A percentile compares a stretch with the other conserved stretches of the same genome.
phyloP scores from a whole-genome alignment of 1,284 basidiomycete genomes.

The Ganoderma multipileum region DNA sequence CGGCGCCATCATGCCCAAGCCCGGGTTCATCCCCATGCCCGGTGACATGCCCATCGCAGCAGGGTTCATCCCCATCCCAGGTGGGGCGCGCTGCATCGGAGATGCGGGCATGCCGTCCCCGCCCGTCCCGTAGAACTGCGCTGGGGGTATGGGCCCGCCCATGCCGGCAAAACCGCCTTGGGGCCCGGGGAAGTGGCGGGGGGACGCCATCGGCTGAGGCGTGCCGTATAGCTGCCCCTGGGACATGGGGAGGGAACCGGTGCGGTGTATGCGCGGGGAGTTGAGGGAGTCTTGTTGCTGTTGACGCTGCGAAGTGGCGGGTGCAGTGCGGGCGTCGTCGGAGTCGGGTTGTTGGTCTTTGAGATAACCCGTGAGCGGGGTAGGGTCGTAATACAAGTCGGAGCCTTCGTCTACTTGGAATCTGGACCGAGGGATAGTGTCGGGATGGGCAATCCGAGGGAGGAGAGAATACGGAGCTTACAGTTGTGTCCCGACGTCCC shows the following conservation, averaged over 20 bases:
- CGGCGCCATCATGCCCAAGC: conserved; percentile 30
- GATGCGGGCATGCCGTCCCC: conserved; percentile 36
- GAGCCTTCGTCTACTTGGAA: conserved; percentile 65
- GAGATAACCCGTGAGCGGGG: conserved; percentile 48
- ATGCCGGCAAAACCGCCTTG: conserved; percentile 33
- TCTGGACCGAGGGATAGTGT: too few species aligned
- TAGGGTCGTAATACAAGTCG: conserved; percentile 70
- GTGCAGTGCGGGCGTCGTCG: conserved; percentile 31
- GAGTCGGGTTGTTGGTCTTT: conserved; percentile 39
- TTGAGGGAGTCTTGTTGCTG: conserved; percentile 20
- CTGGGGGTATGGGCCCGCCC: conserved; percentile 30
- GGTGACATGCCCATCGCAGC: conserved; percentile 42
- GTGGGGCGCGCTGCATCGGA: conserved; percentile 37
- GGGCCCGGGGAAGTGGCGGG: conserved; percentile 40
- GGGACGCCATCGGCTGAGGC: conserved; percentile 41
- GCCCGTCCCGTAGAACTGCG: conserved; percentile 38
- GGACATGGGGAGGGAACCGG: conserved; percentile 22
- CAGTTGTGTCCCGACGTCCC: conserved; percentile 87
- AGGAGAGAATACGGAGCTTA: conserved; percentile 41
- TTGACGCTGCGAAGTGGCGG: conserved; percentile 13
- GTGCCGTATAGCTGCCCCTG: conserved; percentile 27
- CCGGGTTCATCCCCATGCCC: conserved; percentile 28
- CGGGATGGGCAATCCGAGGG: too few species aligned
- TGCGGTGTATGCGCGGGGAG: conserved; percentile 24
- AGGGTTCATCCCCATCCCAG: conserved; percentile 35